These are phyloP conservation scores for Isatis tinctoria DNA, from an alignment of 345 rosid species.

Conservation along the genomic window DNA sequence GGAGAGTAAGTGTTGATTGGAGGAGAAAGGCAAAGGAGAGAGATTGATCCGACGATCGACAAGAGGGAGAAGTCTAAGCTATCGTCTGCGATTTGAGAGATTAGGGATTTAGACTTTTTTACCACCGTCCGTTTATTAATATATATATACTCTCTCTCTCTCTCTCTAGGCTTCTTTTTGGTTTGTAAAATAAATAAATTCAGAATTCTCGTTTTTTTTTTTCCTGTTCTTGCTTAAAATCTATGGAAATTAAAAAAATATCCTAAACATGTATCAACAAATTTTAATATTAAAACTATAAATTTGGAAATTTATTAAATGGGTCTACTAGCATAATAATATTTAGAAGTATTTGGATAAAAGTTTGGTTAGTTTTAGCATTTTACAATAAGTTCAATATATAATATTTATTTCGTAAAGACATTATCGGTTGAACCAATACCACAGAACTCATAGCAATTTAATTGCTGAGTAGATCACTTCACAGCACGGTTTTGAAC, in stretches of 20 bases:
- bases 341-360: neutral
- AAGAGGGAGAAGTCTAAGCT: constrained; percentile 35
- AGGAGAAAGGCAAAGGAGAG: constrained; percentile 26
- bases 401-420: too few species aligned
- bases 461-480: neutral
- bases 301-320: neutral
- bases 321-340: neutral
- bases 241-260: too few species aligned
- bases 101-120: constrained; percentile 35
- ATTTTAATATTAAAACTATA: too few species aligned
- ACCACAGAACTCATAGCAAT: too few species aligned
- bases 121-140: constrained; percentile 48
- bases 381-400: too few species aligned
- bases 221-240: too few species aligned
- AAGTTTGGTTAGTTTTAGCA: neutral
- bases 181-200: neutral
- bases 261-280: too few species aligned
- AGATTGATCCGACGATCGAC: constrained; percentile 93
- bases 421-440: neutral
- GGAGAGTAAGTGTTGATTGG: constrained; percentile 36
- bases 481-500: neutral
- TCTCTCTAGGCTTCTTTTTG: neutral
- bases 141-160: neutral
- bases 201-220: too few species aligned
- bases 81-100: constrained; percentile 46